A percentile compares a stretch with the other conserved stretches of the same genome.
phyloP scores from a whole-genome alignment of 495 filamentous ascomycete genomes.

The Penicillium goetzii region DNA sequence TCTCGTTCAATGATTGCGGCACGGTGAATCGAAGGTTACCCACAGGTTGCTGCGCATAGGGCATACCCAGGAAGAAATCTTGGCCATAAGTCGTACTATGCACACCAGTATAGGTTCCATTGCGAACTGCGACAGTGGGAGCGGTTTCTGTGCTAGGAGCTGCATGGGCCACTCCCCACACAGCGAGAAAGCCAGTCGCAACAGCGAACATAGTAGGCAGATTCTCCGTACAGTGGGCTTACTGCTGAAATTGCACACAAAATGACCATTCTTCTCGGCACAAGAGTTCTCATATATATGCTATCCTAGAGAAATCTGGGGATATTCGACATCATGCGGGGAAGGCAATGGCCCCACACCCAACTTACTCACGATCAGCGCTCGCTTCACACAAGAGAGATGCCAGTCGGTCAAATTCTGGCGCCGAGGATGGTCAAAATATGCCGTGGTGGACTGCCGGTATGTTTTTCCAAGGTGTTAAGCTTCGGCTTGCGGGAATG shows the following conservation, averaged over 20 bases:
- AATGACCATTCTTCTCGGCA: neutral
- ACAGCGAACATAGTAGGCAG: constrained; percentile 17
- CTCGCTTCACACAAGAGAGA: constrained; percentile 1
- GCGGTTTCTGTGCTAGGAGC: constrained; percentile 16
- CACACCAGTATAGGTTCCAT: constrained; percentile 47
- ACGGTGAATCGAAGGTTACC: constrained; percentile 52
- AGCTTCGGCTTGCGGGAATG: neutral
- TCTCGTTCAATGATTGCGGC: constrained; percentile 50
- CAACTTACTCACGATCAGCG: constrained; percentile 22
- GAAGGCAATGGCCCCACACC: constrained; percentile 18
- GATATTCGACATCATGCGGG: constrained; percentile 18
- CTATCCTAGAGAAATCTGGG: neutral
- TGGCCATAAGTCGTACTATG: constrained; percentile 43
- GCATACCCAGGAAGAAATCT: constrained; percentile 53
- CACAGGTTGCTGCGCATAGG: constrained; percentile 51
- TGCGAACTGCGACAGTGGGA: constrained; percentile 31
- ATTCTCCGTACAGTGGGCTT: neutral
- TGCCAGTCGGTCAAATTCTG: constrained; percentile 1
- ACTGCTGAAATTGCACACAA: neutral
- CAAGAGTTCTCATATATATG: neutral
- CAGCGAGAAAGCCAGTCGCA: constrained; percentile 18
- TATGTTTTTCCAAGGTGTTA: neutral
- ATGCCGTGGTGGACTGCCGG: constrained; percentile 16
- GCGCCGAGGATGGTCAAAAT: neutral
- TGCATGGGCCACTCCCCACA: constrained; percentile 20